Evolutionary conservation across 1,284 basidiomycete species (phyloP).

Genomic region (Amylostereum chailletii): DNA sequence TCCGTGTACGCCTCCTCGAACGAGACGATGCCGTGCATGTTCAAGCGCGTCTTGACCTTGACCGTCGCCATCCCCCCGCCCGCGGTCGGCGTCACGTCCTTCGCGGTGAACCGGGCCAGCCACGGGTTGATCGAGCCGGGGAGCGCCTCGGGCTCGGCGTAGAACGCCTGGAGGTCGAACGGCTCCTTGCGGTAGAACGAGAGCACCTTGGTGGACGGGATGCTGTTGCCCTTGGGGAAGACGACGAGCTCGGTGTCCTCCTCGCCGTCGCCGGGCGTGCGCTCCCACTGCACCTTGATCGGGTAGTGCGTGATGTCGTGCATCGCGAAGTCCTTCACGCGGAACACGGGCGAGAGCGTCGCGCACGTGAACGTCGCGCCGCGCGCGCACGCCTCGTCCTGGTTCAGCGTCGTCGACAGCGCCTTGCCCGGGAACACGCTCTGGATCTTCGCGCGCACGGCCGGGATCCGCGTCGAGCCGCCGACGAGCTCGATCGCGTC

Average conservation of each 20-base stretch:
- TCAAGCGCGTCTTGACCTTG: slow-evolving; percentile 85
- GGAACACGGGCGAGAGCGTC: slow-evolving; percentile 91
- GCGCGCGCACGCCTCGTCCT: slow-evolving; percentile 90
- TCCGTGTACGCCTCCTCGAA: slow-evolving; percentile 84
- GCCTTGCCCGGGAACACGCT: slow-evolving; percentile 57
- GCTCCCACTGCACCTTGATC: slow-evolving; percentile 83
- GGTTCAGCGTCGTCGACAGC: slow-evolving; percentile 86
- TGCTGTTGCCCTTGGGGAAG: slow-evolving; percentile 73
- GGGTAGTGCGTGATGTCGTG: slow-evolving; percentile 80
- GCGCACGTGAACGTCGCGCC: slow-evolving; percentile 93
- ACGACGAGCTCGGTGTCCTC: slow-evolving; percentile 86
- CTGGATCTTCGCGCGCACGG: slow-evolving; percentile 59
- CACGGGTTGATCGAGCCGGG: slow-evolving; percentile 79
- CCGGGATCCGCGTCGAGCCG: slow-evolving; percentile 61
- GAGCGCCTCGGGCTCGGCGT: slow-evolving; percentile 61
- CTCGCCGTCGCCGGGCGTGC: slow-evolving; percentile 64
- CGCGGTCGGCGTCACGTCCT: slow-evolving; percentile 62
- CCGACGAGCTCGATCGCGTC: slow-evolving; percentile 64
- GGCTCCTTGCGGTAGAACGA: slow-evolving; percentile 87
- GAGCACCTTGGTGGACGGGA: slow-evolving; percentile 90
- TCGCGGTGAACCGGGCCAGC: slow-evolving; percentile 74
- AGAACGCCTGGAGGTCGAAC: slow-evolving; percentile 81
- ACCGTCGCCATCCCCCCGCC: slow-evolving; percentile 71
- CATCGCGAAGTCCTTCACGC: slow-evolving; percentile 86
- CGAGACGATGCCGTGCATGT: slow-evolving; percentile 76